Conservation (phyloP, 768 basidiomycete genomes). For the Pisolithus orientalis region DNA sequence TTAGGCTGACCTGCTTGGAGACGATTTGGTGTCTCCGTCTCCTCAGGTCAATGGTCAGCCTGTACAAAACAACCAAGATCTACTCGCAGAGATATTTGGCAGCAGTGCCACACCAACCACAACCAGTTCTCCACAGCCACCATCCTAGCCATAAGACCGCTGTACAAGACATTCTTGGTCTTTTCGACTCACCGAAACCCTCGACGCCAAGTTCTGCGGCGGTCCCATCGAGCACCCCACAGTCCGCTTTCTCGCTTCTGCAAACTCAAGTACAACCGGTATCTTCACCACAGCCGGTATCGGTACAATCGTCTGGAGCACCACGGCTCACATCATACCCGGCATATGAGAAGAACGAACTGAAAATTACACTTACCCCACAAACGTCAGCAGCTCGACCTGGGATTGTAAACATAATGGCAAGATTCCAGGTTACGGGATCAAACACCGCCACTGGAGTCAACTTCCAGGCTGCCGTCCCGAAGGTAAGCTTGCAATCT, state of each 20-base stretch:
- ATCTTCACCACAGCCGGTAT: slow-evolving; percentile 24
- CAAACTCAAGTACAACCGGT: slow-evolving; percentile 32
- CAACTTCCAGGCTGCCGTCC: slow-evolving; percentile 96
- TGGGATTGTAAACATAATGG: slow-evolving; percentile 88
- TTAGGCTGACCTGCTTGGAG: slow-evolving; percentile 74
- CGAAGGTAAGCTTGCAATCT: slow-evolving; percentile 53
- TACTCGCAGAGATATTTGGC: slow-evolving; percentile 92
- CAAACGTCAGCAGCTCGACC: slow-evolving; percentile 74
- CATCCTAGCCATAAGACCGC: slow-evolving; percentile 46
- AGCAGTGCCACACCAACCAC: slow-evolving; percentile 28
- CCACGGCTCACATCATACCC: slow-evolving; percentile 66
- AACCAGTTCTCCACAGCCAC: slow-evolving; percentile 23
- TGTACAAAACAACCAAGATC: slow-evolving; percentile 67
- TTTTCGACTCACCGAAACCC: slow-evolving; percentile 58
- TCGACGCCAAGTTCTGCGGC: slow-evolving; percentile 15
- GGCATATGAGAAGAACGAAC: slow-evolving; percentile 88
- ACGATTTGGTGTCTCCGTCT: slow-evolving; percentile 49
- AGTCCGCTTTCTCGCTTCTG: slow-evolving; percentile 31
- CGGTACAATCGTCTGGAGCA: slow-evolving; percentile 30
- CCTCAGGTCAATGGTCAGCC: slow-evolving; percentile 38
- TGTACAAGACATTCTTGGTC: slow-evolving; percentile 86
- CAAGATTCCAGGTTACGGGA: slow-evolving; percentile 73
- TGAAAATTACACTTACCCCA: slow-evolving; percentile 86
- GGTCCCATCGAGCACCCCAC: slow-evolving; percentile 10
- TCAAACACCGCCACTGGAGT: slow-evolving; percentile 49